phyloP scores from a whole-genome alignment of 2,329 filamentous ascomycete species.

The Ophiobolus disseminans region DNA sequence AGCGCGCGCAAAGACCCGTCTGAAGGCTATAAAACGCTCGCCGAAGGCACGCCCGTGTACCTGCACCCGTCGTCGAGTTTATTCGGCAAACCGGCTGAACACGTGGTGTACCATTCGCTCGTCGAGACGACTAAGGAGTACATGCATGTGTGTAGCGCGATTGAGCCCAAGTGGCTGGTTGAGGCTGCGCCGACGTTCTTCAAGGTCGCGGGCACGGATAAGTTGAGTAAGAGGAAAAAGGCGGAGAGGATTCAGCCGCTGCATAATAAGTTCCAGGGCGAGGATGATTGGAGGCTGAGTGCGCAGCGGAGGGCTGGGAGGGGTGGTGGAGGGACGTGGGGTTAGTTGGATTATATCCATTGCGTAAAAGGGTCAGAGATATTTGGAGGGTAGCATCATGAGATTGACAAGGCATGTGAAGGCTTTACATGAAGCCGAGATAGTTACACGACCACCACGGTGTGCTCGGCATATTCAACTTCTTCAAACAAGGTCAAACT shows the following conservation, averaged over 20 bases:
- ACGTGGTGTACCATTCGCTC: conserved; percentile 91
- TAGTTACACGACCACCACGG: too few species aligned
- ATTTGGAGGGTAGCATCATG: neutral
- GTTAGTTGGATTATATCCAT: conserved; percentile 55
- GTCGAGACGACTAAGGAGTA: conserved; percentile 97
- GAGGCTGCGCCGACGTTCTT: conserved; percentile 99
- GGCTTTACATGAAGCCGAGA: too few species aligned
- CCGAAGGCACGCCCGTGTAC: conserved; percentile 93
- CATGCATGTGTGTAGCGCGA: conserved; percentile 92
- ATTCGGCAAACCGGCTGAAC: conserved; percentile 95
- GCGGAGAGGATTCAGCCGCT: conserved; percentile 94
- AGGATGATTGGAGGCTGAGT: conserved; percentile 94
- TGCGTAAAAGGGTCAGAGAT: neutral
- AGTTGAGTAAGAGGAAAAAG: conserved; percentile 88
- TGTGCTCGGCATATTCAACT: too few species aligned
- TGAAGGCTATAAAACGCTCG: conserved; percentile 97
- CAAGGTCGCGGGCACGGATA: conserved; percentile 90
- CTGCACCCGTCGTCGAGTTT: conserved; percentile 90
- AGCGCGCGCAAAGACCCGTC: conserved; percentile 92
- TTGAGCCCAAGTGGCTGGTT: conserved; percentile 93
- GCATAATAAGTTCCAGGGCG: conserved; percentile 88
- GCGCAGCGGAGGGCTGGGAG: conserved; percentile 85
- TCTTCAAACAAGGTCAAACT: too few species aligned
- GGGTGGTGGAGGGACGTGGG: conserved; percentile 94
- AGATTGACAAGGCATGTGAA: too few species aligned